These are phyloP conservation scores for Usnea hakonensis DNA, from an alignment of 495 filamentous ascomycete genomes.

Conservation along the genomic window DNA sequence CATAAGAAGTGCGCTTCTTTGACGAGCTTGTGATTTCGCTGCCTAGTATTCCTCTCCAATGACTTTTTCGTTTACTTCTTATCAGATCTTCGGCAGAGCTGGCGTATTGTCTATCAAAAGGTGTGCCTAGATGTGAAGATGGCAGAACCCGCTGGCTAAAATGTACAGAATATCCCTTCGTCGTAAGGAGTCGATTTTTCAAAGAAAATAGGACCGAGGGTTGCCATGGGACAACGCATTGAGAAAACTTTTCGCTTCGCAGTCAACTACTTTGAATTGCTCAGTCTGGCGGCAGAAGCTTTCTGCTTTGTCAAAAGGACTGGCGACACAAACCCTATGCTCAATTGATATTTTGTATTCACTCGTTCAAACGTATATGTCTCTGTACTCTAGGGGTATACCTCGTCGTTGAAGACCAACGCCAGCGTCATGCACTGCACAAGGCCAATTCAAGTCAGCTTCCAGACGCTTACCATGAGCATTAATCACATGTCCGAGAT, in stretches of 20 bases:
- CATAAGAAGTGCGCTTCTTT: not conserved
- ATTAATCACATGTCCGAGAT: not conserved
- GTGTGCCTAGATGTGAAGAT: not conserved
- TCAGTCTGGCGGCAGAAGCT: too few relatives aligned
- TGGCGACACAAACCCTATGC: too few relatives aligned
- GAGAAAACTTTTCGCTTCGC: too few relatives aligned
- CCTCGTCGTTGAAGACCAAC: constrained; percentile 17
- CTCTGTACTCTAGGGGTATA: not conserved
- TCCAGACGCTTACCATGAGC: not conserved
- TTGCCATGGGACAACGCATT: too few relatives aligned
- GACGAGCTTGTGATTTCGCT: not conserved
- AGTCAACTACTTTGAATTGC: too few relatives aligned
- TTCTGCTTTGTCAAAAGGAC: too few relatives aligned
- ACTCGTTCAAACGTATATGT: too few relatives aligned
- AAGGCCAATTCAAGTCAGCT: not conserved
- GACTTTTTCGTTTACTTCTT: not conserved
- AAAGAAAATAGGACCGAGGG: not conserved
- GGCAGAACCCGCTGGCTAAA: not conserved
- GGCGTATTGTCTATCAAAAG: not conserved
- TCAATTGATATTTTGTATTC: too few relatives aligned
- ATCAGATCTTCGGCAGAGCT: not conserved
- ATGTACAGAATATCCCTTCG: not conserved
- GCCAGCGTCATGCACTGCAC: constrained; percentile 8
- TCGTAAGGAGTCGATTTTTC: not conserved
- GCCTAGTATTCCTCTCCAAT: too few relatives aligned